Evolutionary conservation across 2,329 filamentous ascomycete genomes (phyloP), one percentile per base, ranked within the genome.

Genomic region (Talaromyces sp.): DNA sequence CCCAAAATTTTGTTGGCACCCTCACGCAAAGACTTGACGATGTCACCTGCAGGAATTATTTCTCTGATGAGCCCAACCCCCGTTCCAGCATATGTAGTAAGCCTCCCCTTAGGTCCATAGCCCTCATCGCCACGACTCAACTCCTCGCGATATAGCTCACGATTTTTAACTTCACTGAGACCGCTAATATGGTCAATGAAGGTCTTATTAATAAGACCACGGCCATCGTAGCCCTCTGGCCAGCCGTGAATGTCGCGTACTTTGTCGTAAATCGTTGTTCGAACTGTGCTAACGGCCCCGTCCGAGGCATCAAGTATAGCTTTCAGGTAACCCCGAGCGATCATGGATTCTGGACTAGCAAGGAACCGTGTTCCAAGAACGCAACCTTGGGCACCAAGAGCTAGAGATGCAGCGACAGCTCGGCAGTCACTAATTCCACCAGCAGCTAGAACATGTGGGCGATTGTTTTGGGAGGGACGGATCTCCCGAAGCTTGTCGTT

Each of bases 341-440:
- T 79, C 34, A 75, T 77, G 1, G 82, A 80, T 71, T 87, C 84
- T 0, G 71, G 69, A 3, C 77, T 73, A 0, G 86, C 86, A 0
- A 91, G 80, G 64, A 89, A 88, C 10, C 87, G 81, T 0, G 89
- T 91, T 0, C 89, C 89, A 79, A 91, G 80, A 0, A 81, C 85
- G 0, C 83, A 81, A 0, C 85, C 88, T 0, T 77, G 73, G 0
- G 85, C 84, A 0, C 86, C 85, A 0, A 87, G 76, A 0, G 78
- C 73, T 13, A 86, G 72, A 1, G 82, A 80, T 0, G 84, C 84
- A 5, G 81, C 81, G 0, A 81, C 75, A 17, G 83, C 84, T 17
- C 83, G 75, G 0, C 83, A 83, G 63, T 86, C 84, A 0, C 78
- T 75, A 34, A 87, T 81, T 0, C 84, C 84, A 2, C 85, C 85